These are phyloP conservation scores for Hypholoma fasciculare DNA, from an alignment of 768 basidiomycete species.

Conservation along the genomic window DNA sequence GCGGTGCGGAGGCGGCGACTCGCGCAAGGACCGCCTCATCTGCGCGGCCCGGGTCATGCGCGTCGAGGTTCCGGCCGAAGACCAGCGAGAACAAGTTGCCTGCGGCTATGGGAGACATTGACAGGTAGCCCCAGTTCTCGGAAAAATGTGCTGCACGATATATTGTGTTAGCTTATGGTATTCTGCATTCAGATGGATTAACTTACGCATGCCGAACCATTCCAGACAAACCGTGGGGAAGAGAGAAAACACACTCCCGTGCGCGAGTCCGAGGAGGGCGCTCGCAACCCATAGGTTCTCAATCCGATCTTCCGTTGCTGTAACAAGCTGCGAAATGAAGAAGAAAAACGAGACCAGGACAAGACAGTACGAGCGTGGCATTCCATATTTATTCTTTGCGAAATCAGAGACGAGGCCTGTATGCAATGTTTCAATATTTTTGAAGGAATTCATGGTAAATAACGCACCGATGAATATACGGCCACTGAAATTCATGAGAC, in stretches of 20 bases:
- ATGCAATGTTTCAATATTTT: background rate
- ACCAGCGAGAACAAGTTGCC: slow-evolving; percentile 84
- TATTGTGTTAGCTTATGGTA: slow-evolving; percentile 1
- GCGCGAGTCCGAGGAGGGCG: slow-evolving; percentile 58
- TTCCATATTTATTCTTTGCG: slow-evolving; percentile 49
- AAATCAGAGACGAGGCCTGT: slow-evolving; percentile 72
- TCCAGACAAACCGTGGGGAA: slow-evolving; percentile 79
- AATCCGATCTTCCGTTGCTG: slow-evolving; percentile 56
- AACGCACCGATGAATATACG: slow-evolving; percentile 70
- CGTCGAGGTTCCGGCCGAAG: slow-evolving; percentile 81
- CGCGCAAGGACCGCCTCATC: background rate
- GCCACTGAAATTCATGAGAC: slow-evolving; percentile 78
- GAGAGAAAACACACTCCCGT: slow-evolving; percentile 73
- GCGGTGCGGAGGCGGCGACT: slow-evolving; percentile 23
- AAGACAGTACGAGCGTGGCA: slow-evolving; percentile 73
- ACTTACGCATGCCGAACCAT: slow-evolving; percentile 87
- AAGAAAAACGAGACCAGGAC: slow-evolving; percentile 66
- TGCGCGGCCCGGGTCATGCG: slow-evolving; percentile 43
- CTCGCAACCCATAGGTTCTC: slow-evolving; percentile 64
- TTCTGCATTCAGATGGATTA: background rate
- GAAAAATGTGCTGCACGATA: slow-evolving; percentile 50
- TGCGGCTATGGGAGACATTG: slow-evolving; percentile 72
- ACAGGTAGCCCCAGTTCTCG: slow-evolving; percentile 85
- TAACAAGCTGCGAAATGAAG: slow-evolving; percentile 69
- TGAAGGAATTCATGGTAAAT: background rate